Evolutionary conservation across 768 basidiomycete species (phyloP).

Genomic region (Tulasnella calospora): DNA sequence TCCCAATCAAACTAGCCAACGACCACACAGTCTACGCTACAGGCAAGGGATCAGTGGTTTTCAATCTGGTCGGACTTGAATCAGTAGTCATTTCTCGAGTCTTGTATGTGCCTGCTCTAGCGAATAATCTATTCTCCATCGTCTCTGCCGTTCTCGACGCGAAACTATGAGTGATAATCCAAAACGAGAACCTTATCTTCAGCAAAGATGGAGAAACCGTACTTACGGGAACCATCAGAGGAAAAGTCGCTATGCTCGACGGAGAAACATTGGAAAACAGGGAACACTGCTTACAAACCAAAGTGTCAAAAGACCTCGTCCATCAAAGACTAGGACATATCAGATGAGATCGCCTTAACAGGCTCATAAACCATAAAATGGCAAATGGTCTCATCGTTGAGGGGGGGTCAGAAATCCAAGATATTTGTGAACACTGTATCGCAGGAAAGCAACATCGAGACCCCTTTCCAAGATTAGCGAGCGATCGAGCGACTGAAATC

Average conservation of each 20-base stretch:
- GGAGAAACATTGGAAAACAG: background rate
- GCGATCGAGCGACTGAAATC: background rate
- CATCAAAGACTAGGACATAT: constrained; percentile 18
- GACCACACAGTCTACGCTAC: background rate
- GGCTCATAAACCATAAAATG: background rate
- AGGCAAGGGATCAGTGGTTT: background rate
- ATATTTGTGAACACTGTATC: constrained; percentile 14
- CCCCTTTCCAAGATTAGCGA: background rate
- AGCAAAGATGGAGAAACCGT: background rate
- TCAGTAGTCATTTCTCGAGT: background rate
- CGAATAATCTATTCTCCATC: constrained; percentile 4
- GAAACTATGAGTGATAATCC: background rate
- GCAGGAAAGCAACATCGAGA: constrained; percentile 22
- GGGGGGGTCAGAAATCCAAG: no score
- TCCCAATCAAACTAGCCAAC: background rate
- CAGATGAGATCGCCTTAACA: background rate
- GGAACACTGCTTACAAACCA: background rate
- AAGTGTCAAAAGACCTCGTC: background rate
- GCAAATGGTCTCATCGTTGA: background rate
- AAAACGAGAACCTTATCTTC: background rate
- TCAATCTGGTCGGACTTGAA: background rate
- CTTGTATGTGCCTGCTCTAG: background rate
- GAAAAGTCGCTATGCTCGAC: background rate
- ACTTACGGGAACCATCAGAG: background rate
- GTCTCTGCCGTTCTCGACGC: background rate